Conservation (phyloP, 257 asterid species). For the Echium plantagineum region DNA sequence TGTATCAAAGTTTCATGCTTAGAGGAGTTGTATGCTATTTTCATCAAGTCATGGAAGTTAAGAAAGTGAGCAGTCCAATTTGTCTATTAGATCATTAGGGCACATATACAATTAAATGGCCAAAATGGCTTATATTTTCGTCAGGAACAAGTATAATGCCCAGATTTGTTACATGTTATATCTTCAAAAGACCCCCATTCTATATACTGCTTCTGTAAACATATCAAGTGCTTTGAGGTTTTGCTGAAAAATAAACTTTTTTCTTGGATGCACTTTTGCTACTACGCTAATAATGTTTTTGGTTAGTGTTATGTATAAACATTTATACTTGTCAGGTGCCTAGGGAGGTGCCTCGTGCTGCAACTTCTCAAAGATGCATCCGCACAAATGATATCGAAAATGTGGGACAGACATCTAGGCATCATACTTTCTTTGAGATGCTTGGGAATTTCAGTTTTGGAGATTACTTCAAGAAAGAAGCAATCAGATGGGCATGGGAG, state of each 20-base stretch:
- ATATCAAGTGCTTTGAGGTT: neutral
- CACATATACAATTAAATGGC: too few relatives aligned
- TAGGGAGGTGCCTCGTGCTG: constrained; percentile 78
- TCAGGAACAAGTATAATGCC: too few relatives aligned
- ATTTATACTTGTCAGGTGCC: constrained; percentile 43
- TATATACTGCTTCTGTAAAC: neutral
- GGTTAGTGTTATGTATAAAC: neutral
- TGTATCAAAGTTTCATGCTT: too few relatives aligned
- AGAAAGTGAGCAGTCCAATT: too few relatives aligned
- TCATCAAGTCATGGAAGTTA: too few relatives aligned
- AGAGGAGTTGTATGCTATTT: too few relatives aligned
- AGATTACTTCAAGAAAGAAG: constrained; percentile 88
- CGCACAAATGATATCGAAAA: constrained; percentile 89
- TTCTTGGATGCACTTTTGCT: neutral
- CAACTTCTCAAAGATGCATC: constrained; percentile 91
- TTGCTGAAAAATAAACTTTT: neutral
- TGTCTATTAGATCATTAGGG: too few relatives aligned
- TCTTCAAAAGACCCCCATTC: neutral
- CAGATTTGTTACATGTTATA: neutral
- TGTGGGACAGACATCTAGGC: constrained; percentile 87
- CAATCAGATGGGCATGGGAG: constrained; percentile 98
- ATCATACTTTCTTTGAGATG: constrained; percentile 98
- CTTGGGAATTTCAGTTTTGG: constrained; percentile 98
- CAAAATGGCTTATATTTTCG: too few relatives aligned
- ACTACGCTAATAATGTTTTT: neutral